phyloP scores from a whole-genome alignment of 352 stramenopile genomes.

The Phytopythium vexans region DNA sequence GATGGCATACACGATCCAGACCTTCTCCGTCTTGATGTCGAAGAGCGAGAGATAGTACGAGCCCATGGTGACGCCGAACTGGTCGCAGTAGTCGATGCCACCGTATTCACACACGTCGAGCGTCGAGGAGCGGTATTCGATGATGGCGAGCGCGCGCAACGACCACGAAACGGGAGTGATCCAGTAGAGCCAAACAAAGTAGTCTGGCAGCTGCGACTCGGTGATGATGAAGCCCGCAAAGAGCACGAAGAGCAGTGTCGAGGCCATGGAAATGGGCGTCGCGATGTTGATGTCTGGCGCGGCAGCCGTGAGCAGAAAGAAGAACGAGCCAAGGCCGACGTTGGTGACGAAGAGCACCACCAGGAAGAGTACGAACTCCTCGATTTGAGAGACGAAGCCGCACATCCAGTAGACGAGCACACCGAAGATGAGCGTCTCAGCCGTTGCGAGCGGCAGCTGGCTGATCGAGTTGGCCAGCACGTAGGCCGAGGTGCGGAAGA shows the following conservation, averaged over 20 bases:
- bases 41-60: constrained; percentile 27
- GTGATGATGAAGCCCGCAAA: constrained; percentile 52
- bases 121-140: constrained; percentile 24
- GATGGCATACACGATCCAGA: constrained; percentile 28
- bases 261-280: constrained; percentile 38
- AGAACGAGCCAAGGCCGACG: constrained; percentile 23
- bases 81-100: constrained; percentile 30
- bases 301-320: constrained; percentile 27
- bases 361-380: constrained; percentile 36
- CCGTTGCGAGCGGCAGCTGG: constrained; percentile 29
- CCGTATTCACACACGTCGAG: constrained; percentile 27
- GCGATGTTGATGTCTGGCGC: constrained; percentile 31
- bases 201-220: constrained; percentile 35
- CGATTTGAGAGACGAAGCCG: constrained; percentile 30
- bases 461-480: constrained; percentile 37
- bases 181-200: constrained; percentile 58
- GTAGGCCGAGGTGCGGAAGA: constrained; percentile 54
- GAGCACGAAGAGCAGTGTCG: constrained; percentile 43
- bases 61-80: constrained; percentile 21
- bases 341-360: constrained; percentile 33
- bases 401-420: constrained; percentile 80
- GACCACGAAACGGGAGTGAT: constrained; percentile 47
- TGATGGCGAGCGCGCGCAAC: constrained; percentile 28
- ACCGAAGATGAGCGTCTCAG: constrained; percentile 66
- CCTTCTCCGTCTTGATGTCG: constrained; percentile 25